phyloP scores from a whole-genome alignment of 495 filamentous ascomycete species.

The Penicillium turbatum region DNA sequence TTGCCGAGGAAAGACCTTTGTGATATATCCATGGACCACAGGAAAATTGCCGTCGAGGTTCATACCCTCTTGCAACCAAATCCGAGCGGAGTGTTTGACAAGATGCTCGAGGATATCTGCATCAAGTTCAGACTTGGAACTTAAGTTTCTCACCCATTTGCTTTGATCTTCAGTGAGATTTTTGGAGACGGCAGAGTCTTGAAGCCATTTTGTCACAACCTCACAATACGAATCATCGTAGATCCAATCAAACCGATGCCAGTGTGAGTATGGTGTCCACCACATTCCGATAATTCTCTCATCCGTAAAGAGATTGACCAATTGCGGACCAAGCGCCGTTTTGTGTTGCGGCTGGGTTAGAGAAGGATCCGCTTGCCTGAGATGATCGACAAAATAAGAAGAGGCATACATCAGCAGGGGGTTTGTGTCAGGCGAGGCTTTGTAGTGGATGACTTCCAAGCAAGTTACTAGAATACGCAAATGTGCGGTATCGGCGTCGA shows the following conservation, averaged over 20 bases:
- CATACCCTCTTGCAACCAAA: conserved; percentile 11
- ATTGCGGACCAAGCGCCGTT: conserved; percentile 9
- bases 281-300: conserved; percentile 6
- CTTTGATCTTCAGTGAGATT: conserved; percentile 10
- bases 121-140: conserved; percentile 19
- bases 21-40: conserved; percentile 11
- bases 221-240: conserved; percentile 7
- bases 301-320: conserved; percentile 13
- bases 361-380: conserved; percentile 7
- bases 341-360: conserved; percentile 13
- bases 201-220: conserved; percentile 16
- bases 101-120: conserved; percentile 23
- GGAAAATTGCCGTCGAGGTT: neutral
- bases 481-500: conserved; percentile 10
- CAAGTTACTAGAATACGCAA: conserved; percentile 5
- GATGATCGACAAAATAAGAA: conserved; percentile 2
- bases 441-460: neutral
- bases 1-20: conserved; percentile 9
- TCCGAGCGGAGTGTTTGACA: conserved; percentile 1
- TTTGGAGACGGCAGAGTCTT: conserved; percentile 19
- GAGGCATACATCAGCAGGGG: conserved; percentile 3
- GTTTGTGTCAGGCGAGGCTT: neutral
- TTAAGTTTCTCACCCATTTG: conserved; percentile 17
- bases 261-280: conserved; percentile 5
- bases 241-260: conserved; percentile 8